A percentile compares a stretch with the other conserved stretches of the same genome.
These are phyloP conservation scores for Carex arenaria DNA, from an alignment of 202 grass and related monocot genomes.

Conservation along the genomic window DNA sequence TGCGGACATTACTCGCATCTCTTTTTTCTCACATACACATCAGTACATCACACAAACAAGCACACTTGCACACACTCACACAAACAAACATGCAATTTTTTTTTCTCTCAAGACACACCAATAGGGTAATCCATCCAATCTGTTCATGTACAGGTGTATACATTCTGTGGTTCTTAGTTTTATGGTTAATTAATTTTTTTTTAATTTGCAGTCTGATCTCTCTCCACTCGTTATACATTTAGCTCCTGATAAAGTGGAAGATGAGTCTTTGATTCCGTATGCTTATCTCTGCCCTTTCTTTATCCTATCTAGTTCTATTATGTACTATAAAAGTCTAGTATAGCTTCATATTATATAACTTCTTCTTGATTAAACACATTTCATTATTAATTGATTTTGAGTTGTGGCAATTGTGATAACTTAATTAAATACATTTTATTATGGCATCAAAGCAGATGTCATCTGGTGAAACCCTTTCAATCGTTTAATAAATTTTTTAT, in stretches of 20 bases:
- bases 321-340: background rate
- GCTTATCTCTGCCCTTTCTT: conserved; percentile 17
- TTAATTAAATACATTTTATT: conserved; percentile 1
- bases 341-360: background rate
- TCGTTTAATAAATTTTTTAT: background rate
- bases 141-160: conserved; percentile 14
- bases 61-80: background rate
- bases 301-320: background rate
- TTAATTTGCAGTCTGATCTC: conserved; percentile 62
- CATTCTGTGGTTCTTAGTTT: conserved; percentile 25
- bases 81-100: background rate
- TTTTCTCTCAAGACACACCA: background rate
- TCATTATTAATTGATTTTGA: background rate
- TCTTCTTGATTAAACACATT: background rate
- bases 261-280: conserved; percentile 73
- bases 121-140: background rate
- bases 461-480: background rate
- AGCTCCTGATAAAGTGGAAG: conserved; percentile 77
- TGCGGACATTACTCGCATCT: background rate
- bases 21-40: background rate
- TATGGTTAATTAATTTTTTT: conserved; percentile 22
- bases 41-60: background rate
- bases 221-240: conserved; percentile 90
- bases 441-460: background rate
- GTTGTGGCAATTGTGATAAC: background rate